Conservation (phyloP, 2,329 filamentous ascomycete species). For the Podosphaera xanthii region DNA sequence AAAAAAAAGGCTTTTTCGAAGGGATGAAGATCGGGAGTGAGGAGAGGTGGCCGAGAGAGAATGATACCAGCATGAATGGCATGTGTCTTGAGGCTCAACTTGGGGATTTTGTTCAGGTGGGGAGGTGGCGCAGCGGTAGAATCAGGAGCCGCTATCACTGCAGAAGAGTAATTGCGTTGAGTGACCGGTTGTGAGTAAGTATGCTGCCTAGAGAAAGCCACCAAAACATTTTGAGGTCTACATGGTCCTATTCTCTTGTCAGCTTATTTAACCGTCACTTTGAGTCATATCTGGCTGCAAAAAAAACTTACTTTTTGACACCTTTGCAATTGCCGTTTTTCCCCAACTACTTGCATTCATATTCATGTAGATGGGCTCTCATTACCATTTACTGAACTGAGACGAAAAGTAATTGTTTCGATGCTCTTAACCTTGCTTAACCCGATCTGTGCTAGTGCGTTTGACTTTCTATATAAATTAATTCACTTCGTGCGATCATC, state of each 20-base stretch:
- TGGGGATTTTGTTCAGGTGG: neutral
- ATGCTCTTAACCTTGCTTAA: constrained; percentile 1
- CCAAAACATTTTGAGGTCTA: too few species aligned
- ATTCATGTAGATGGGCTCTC: neutral
- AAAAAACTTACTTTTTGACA: too few species aligned
- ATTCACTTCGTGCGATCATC: too few species aligned
- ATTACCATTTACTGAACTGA: too few species aligned
- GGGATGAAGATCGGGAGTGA: constrained; percentile 61
- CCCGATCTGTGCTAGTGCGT: constrained; percentile 2
- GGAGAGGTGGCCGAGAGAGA: constrained; percentile 65
- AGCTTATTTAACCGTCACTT: too few species aligned
- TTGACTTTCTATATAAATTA: too few species aligned
- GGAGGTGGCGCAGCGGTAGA: too few species aligned
- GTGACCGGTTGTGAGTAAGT: too few species aligned
- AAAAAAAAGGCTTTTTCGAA: constrained; percentile 92
- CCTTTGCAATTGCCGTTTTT: constrained; percentile 20
- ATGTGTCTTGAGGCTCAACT: constrained; percentile 4
- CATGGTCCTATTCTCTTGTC: too few species aligned
- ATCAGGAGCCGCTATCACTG: neutral
- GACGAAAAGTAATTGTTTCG: too few species aligned
- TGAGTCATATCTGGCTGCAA: too few species aligned
- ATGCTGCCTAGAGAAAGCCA: too few species aligned
- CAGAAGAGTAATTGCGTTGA: neutral
- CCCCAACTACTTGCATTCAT: constrained; percentile 37
- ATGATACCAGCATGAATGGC: constrained; percentile 45